Conservation (phyloP, 2,329 filamentous ascomycete genomes). For the Botrytis tulipae region DNA sequence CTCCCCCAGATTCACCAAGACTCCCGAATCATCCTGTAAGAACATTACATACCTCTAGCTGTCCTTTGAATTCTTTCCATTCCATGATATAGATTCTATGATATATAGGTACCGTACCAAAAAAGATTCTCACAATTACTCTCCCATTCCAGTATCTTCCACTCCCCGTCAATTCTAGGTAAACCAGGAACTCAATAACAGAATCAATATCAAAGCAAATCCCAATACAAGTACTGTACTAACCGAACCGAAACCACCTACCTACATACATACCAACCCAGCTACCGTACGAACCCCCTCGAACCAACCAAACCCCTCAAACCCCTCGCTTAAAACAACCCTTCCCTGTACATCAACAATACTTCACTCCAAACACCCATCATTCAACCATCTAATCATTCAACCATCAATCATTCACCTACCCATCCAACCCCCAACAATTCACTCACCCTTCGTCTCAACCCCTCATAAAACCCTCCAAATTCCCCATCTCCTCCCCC, state of each 20-base stretch:
- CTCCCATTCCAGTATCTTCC: neutral
- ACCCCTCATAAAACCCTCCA: neutral
- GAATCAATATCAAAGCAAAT: neutral
- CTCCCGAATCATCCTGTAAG: neutral
- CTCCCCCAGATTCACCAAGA: neutral
- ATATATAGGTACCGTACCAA: neutral
- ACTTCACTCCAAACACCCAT: neutral
- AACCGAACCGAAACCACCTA: neutral
- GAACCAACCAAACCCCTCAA: neutral
- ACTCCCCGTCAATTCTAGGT: neutral
- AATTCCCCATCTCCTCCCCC: neutral
- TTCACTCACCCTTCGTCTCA: neutral
- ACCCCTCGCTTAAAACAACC: neutral
- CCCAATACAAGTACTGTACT: neutral
- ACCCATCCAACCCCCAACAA: no score
- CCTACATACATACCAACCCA: no score
- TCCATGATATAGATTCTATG: neutral
- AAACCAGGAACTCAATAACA: neutral
- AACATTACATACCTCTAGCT: neutral
- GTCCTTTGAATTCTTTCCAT: neutral
- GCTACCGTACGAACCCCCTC: neutral
- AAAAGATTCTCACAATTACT: neutral
- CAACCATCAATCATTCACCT: neutral
- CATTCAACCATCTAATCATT: no score
- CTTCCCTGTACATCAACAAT: neutral